A percentile compares a stretch with the other conserved stretches of the same genome.
Evolutionary conservation across 306 rosid genomes (phyloP).

Genomic region (Vigna reflexopilosa): DNA sequence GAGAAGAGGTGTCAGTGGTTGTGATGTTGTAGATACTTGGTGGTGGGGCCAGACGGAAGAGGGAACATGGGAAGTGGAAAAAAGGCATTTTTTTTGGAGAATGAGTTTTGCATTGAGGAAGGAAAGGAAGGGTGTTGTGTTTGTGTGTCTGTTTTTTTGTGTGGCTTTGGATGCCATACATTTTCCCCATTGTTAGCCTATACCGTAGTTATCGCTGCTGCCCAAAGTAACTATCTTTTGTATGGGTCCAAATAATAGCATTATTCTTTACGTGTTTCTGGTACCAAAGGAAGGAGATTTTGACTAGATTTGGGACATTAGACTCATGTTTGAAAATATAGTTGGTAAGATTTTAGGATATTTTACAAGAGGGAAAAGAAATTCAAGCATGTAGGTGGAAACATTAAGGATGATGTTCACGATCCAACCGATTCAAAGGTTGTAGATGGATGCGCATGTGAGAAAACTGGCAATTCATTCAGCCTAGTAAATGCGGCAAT

Average conservation of each 20-base stretch:
- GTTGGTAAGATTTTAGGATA: neutral
- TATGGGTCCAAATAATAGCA: slow-evolving; percentile 6
- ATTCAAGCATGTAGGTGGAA: neutral
- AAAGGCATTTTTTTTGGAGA: slow-evolving; percentile 50
- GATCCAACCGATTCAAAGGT: slow-evolving; percentile 1
- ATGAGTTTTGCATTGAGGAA: slow-evolving; percentile 48
- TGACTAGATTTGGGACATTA: neutral
- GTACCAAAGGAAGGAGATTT: neutral
- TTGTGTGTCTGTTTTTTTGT: slow-evolving; percentile 44
- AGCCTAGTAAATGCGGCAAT: neutral
- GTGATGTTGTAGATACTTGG: slow-evolving; percentile 34
- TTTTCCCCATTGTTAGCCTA: slow-evolving; percentile 61
- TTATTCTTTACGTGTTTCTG: neutral
- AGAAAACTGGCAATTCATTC: neutral
- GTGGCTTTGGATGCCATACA: slow-evolving; percentile 56
- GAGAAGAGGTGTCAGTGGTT: slow-evolving; percentile 53
- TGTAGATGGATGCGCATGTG: neutral
- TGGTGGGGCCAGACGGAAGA: slow-evolving; percentile 50
- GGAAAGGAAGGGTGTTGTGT: slow-evolving; percentile 38
- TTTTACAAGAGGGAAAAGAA: neutral
- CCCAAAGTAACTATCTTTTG: neutral
- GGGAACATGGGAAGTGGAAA: slow-evolving; percentile 35
- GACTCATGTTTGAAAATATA: no score
- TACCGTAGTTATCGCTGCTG: slow-evolving; percentile 51
- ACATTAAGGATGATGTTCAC: neutral